phyloP scores from a whole-genome alignment of 208 protist genomes.

The Acanthamoeba royreba region DNA sequence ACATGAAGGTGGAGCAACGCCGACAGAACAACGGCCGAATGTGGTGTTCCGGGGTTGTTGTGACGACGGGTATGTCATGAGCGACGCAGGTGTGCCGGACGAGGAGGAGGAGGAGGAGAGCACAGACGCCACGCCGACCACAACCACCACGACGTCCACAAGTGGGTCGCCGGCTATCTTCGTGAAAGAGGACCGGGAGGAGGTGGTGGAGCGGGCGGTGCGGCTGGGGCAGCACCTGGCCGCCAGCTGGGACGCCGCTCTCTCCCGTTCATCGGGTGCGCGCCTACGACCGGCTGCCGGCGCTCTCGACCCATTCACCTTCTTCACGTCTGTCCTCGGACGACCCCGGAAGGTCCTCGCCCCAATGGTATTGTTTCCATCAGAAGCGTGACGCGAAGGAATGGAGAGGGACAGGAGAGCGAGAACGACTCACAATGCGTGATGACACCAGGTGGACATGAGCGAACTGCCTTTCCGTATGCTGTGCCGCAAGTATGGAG shows the following conservation, averaged over 20 bases:
- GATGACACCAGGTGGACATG: constrained; percentile 59
- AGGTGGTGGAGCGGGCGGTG: background rate
- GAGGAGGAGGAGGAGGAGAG: too few relatives aligned
- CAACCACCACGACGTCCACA: too few relatives aligned
- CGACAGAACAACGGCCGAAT: too few relatives aligned
- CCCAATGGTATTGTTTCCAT: background rate
- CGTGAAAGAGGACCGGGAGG: background rate
- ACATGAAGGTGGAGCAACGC: too few relatives aligned
- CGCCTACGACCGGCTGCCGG: background rate
- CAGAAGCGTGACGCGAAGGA: too few relatives aligned
- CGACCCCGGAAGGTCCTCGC: background rate
- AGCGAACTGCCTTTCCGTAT: constrained; percentile 70
- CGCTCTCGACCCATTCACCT: background rate
- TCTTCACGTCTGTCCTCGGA: background rate
- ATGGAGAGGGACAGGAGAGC: too few relatives aligned
- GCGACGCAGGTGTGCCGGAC: too few relatives aligned
- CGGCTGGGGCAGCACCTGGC: background rate
- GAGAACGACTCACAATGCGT: background rate
- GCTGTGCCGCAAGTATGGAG: constrained; percentile 65
- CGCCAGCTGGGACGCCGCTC: background rate
- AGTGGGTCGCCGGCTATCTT: background rate
- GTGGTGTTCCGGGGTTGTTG: too few relatives aligned
- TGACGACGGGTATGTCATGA: too few relatives aligned
- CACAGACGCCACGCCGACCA: too few relatives aligned
- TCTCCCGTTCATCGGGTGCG: background rate